phyloP scores from a whole-genome alignment of 768 basidiomycete species.

The Phylloporus sp. region DNA sequence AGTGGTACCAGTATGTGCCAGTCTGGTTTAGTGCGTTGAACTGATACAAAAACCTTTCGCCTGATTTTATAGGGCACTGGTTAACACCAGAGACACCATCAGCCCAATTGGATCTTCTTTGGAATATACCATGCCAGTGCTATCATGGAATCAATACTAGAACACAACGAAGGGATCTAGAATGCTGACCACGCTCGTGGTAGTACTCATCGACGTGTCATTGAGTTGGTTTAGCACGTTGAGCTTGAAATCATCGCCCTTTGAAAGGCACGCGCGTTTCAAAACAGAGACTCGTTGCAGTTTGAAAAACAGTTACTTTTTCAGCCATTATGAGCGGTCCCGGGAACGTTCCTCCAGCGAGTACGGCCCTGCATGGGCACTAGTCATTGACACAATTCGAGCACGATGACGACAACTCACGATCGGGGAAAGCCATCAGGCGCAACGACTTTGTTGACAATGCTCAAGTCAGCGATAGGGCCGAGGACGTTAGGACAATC shows the following conservation, averaged over 20 bases:
- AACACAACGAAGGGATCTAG: not conserved
- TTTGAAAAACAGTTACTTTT: conserved; percentile 26
- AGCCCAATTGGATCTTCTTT: conserved; percentile 38
- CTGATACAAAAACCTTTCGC: conserved; percentile 19
- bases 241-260: conserved; percentile 37
- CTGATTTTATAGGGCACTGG: conserved; percentile 27
- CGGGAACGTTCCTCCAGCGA: conserved; percentile 43
- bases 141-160: conserved; percentile 12
- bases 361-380: conserved; percentile 33
- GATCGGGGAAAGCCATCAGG: conserved; percentile 46
- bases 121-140: conserved; percentile 57
- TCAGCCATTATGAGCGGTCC: conserved; percentile 41
- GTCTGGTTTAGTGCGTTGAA: conserved; percentile 27
- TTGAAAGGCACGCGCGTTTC: not conserved
- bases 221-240: conserved; percentile 44
- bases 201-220: conserved; percentile 44
- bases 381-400: not conserved
- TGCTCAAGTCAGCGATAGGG: conserved; percentile 28
- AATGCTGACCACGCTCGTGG: conserved; percentile 46
- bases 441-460: conserved; percentile 40
- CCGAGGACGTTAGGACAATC: conserved; percentile 7
- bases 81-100: conserved; percentile 41
- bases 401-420: conserved; percentile 24
- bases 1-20: conserved; percentile 36
- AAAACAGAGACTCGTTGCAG: not conserved